A percentile compares a stretch with the other conserved stretches of the same genome.
Evolutionary conservation across 345 rosid species (phyloP).

Genomic region (Rhodomyrtus tomentosa): DNA sequence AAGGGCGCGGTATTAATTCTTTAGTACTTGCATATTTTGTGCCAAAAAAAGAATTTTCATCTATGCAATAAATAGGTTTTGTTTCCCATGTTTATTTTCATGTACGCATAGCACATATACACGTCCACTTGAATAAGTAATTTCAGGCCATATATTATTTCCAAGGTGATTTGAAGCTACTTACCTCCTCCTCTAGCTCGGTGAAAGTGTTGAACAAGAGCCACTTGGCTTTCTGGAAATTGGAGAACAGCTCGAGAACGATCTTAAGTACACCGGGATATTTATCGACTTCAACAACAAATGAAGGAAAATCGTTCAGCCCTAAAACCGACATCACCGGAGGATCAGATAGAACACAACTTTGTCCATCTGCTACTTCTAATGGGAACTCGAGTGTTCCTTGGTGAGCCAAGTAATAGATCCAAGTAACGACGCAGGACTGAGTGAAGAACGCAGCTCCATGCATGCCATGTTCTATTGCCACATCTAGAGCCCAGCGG

Average conservation of each 20-base stretch:
- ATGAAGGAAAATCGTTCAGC: conserved; percentile 25
- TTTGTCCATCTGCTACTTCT: neutral
- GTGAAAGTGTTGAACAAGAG: conserved; percentile 37
- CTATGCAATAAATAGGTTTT: conserved; percentile 30
- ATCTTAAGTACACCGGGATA: conserved; percentile 2
- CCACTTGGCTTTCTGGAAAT: conserved; percentile 18
- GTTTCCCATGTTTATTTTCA: neutral
- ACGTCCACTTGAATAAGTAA: neutral
- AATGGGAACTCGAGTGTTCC: conserved; percentile 12
- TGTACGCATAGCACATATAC: neutral
- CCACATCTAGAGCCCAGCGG: conserved; percentile 27
- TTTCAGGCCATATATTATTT: neutral
- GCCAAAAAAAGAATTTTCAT: conserved; percentile 13
- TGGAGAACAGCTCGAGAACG: conserved; percentile 16
- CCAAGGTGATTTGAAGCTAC: conserved; percentile 19
- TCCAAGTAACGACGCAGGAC: conserved; percentile 4
- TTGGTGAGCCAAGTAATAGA: conserved; percentile 2
- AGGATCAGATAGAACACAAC: neutral
- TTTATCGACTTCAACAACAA: conserved; percentile 8
- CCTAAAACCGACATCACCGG: conserved; percentile 24
- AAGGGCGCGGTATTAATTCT: neutral
- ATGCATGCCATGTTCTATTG: neutral
- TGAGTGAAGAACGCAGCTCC: conserved; percentile 18
- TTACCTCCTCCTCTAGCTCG: conserved; percentile 38
- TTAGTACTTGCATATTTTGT: conserved; percentile 17